Percentiles rank a stretch among this genome's conserved stretches.
These are phyloP conservation scores for Cutaneotrichosporon cavernicola DNA, from an alignment of 1,284 basidiomycete species.

Conservation along the genomic window DNA sequence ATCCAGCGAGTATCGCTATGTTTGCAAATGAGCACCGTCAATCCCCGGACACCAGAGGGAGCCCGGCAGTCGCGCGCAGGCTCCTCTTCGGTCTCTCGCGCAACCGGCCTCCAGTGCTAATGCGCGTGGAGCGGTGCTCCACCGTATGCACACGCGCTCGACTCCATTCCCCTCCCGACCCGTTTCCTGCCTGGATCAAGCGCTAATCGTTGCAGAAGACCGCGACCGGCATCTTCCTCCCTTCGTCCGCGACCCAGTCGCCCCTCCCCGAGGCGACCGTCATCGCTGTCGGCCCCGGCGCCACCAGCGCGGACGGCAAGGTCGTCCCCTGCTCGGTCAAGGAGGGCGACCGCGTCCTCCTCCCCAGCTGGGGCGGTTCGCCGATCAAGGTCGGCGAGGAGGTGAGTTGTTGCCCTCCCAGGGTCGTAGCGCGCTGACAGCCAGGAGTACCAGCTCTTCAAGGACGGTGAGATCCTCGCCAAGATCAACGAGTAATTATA, in stretches of 20 bases:
- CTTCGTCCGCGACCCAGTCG: slow-evolving; percentile 74
- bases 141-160: too few relatives aligned
- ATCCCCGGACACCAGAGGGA: too few relatives aligned
- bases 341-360: slow-evolving; percentile 85
- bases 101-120: too few relatives aligned
- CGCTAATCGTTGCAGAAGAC: slow-evolving; percentile 69
- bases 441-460: slow-evolving; percentile 93
- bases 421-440: not conserved
- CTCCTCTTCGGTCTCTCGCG: too few relatives aligned
- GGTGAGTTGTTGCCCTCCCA: slow-evolving; percentile 58
- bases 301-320: slow-evolving; percentile 78
- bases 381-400: slow-evolving; percentile 96
- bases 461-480: slow-evolving; percentile 92
- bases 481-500: slow-evolving; percentile 81
- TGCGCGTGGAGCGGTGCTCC: too few relatives aligned
- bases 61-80: too few relatives aligned
- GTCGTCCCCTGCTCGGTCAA: slow-evolving; percentile 76
- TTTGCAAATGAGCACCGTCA: too few relatives aligned
- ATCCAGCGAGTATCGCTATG: too few relatives aligned
- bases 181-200: not conserved
- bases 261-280: slow-evolving; percentile 96
- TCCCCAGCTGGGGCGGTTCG: slow-evolving; percentile 95
- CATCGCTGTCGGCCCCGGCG: slow-evolving; percentile 91
- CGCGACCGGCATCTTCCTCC: slow-evolving; percentile 88
- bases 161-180: not conserved